Evolutionary conservation across 352 stramenopile species (phyloP), one percentile per base, ranked within the genome.

Genomic region (Pythium grandisporangium): DNA sequence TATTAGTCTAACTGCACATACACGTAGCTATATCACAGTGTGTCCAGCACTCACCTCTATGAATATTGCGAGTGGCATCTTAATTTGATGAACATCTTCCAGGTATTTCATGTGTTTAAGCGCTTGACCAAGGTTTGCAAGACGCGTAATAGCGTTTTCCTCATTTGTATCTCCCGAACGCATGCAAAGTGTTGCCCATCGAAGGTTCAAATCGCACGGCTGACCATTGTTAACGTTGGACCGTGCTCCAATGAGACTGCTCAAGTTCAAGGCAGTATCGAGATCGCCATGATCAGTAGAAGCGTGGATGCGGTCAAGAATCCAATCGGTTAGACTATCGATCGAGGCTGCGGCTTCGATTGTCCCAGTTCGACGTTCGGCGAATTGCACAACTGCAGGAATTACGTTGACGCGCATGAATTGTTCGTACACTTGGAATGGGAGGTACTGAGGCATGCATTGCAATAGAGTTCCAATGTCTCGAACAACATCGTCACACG

Each of bases 331-430:
- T 27, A 61, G 44, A 0, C 16, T 34, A 13, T 51, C 24, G 6
- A 16, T 26, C 17, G 7, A 27, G 20, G 1, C 32, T 43, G 38
- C 47, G 21, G 17, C 13, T 33, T 51, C 36, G 0, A n/a, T n/a
- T n/a, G n/a, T n/a, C n/a, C n/a, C n/a, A n/a, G n/a, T n/a, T n/a
- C n/a, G n/a, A n/a, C 58, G 51, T 2, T 66, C 51, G 23, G 56
- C 30, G 13, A 49, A 44, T 17, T 49, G 46, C 14, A 76, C 42
- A 21, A 87, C 51, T 11, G 48, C 59, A 10, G 67, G 61, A 34
- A 84, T 51, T 6, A 87, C 62, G 33, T 84, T 69, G 29, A 27
- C 30, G 20, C 69, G 60, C 20, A 87, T 42, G 71, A 70, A 87
- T 12, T 45, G 57, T 27, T 70, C 59, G 34, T 79, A 87, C 1